Conservation (phyloP, 768 basidiomycete genomes). For the Leccinum imitatum region DNA sequence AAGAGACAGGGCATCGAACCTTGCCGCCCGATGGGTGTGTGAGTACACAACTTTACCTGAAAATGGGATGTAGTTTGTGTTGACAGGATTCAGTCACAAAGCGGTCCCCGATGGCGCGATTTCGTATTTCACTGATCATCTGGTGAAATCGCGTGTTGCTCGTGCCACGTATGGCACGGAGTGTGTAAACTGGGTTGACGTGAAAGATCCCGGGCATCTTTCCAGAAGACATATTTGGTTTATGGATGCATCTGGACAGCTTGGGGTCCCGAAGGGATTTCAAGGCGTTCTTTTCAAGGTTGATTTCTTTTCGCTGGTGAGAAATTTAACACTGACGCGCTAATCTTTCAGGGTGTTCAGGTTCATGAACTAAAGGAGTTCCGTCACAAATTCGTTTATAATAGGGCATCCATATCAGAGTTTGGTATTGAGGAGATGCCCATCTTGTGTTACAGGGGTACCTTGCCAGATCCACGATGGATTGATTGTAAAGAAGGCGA, state of each 20-base stretch:
- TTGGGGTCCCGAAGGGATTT: slow-evolving; percentile 8
- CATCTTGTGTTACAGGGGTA: slow-evolving; percentile 19
- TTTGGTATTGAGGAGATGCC: slow-evolving; percentile 2
- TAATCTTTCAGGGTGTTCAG: slow-evolving; percentile 6
- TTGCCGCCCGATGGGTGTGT: slow-evolving; percentile 46
- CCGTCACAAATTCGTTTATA: slow-evolving; percentile 5
- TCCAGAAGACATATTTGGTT: slow-evolving; percentile 10
- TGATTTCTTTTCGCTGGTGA: too few species aligned
- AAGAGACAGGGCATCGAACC: slow-evolving; percentile 37
- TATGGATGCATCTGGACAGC: not conserved
- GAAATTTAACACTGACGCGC: not conserved
- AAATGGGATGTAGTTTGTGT: not conserved
- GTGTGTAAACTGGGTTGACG: slow-evolving; percentile 29
- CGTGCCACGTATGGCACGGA: slow-evolving; percentile 53
- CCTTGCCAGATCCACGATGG: slow-evolving; percentile 10
- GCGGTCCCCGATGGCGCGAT: slow-evolving; percentile 52
- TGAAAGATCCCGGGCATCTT: slow-evolving; percentile 8
- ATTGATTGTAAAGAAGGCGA: slow-evolving; percentile 7
- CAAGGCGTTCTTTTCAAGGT: not conserved
- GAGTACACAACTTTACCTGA: slow-evolving; percentile 32
- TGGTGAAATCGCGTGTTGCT: slow-evolving; percentile 46
- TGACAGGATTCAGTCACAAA: slow-evolving; percentile 26
- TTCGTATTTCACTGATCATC: slow-evolving; percentile 39
- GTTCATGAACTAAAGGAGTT: slow-evolving; percentile 16
- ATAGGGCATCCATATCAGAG: not conserved